Conservation (phyloP, 169 alveolate genomes). For the Eimeria zaria region DNA sequence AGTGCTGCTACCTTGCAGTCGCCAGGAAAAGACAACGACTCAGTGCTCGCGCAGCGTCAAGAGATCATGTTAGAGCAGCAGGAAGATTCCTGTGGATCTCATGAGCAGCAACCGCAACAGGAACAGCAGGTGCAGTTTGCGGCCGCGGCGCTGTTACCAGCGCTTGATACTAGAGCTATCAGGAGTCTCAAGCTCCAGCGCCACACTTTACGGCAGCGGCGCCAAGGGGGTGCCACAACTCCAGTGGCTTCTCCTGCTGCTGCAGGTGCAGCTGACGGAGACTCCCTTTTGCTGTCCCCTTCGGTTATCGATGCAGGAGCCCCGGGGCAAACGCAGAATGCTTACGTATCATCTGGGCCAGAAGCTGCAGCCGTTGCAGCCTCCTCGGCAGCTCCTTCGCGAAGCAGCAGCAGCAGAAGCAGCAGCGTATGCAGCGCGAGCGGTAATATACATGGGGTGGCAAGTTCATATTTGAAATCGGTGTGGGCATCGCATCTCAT, state of each 20-base stretch:
- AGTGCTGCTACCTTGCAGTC: constrained; percentile 9
- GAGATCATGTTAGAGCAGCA: constrained; percentile 13
- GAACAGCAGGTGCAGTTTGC: constrained; percentile 34
- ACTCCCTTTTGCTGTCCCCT: neutral
- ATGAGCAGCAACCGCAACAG: constrained; percentile 35
- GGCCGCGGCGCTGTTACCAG: constrained; percentile 75
- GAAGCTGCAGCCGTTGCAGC: constrained; percentile 6
- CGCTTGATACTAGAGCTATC: constrained; percentile 66
- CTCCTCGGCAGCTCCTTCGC: constrained; percentile 39
- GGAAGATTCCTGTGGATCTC: neutral
- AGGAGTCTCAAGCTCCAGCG: constrained; percentile 75
- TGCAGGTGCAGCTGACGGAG: constrained; percentile 44
- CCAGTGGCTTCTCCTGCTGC: constrained; percentile 67
- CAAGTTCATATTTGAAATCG: constrained; percentile 37
- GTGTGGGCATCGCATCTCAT: constrained; percentile 33
- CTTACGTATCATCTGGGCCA: constrained; percentile 28
- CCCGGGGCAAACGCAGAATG: neutral
- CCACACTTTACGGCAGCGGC: constrained; percentile 75
- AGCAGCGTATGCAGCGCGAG: constrained; percentile 61
- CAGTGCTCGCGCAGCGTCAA: constrained; percentile 4
- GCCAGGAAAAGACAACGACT: neutral
- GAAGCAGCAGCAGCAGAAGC: constrained; percentile 72
- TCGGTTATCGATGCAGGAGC: neutral
- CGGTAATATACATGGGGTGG: neutral
- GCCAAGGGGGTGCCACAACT: constrained; percentile 68